phyloP scores from a whole-genome alignment of 176 grass and related monocot genomes.

The Lolium rigidum region DNA sequence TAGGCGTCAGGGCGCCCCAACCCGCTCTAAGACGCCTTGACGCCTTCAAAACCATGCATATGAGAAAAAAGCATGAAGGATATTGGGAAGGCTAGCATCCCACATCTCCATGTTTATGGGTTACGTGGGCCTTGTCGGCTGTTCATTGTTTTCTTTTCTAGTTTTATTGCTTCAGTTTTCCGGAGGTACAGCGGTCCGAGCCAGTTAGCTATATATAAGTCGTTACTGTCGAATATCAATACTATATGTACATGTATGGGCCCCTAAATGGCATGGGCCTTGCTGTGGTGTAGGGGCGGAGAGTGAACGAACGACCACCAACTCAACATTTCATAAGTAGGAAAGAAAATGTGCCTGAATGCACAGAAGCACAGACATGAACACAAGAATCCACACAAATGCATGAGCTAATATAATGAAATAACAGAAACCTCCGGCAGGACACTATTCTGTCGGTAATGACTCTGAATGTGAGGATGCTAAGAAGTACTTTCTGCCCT shows the following conservation, averaged over 20 bases:
- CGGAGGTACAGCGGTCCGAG: neutral
- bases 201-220: neutral
- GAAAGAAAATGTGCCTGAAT: neutral
- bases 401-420: neutral
- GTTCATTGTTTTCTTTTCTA: neutral
- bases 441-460: slow-evolving; percentile 25
- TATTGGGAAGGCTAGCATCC: neutral
- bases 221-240: neutral
- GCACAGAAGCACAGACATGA: slow-evolving; percentile 20
- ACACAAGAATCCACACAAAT: neutral
- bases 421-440: slow-evolving; percentile 7
- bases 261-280: neutral
- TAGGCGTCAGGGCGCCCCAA: too few species aligned
- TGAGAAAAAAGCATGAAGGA: neutral
- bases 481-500: neutral
- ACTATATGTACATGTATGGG: neutral
- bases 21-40: too few species aligned
- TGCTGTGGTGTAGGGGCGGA: neutral
- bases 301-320: neutral
- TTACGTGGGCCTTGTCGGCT: neutral
- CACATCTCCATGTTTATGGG: neutral
- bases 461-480: neutral
- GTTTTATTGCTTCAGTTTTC: slow-evolving; percentile 1
- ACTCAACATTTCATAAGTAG: neutral
- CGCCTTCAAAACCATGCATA: neutral